These are phyloP conservation scores for Microdochium nivale DNA, from an alignment of 2,329 filamentous ascomycete species.

Conservation along the genomic window DNA sequence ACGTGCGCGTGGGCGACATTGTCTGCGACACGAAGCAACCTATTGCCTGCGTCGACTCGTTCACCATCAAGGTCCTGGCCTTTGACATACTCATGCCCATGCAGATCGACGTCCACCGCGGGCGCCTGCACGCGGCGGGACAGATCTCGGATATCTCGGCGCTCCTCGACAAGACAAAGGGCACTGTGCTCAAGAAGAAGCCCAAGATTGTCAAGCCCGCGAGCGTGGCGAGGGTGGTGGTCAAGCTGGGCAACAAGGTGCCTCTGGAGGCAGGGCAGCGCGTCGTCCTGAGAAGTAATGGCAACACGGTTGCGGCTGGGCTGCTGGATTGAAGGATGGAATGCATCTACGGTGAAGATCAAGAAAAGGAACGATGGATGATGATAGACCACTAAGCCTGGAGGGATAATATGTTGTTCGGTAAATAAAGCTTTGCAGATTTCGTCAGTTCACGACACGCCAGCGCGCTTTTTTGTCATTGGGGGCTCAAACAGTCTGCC, in stretches of 20 bases:
- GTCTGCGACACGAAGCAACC: slow-evolving; percentile 64
- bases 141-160: slow-evolving; percentile 65
- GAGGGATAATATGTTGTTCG: too few species aligned
- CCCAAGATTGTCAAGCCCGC: slow-evolving; percentile 77
- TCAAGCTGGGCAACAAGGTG: slow-evolving; percentile 65
- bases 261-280: slow-evolving; percentile 74
- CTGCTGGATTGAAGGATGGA: slow-evolving; percentile 55
- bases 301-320: slow-evolving; percentile 81
- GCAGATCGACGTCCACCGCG: slow-evolving; percentile 81
- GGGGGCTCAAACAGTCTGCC: too few species aligned
- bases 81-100: slow-evolving; percentile 88
- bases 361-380: too few species aligned
- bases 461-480: too few species aligned
- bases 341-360: too few species aligned
- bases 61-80: slow-evolving; percentile 77
- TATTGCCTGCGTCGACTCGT: slow-evolving; percentile 61
- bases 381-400: too few species aligned
- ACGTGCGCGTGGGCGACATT: slow-evolving; percentile 78
- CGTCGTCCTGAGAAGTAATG: slow-evolving; percentile 72
- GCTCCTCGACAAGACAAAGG: slow-evolving; percentile 69
- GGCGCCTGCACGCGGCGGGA: slow-evolving; percentile 70
- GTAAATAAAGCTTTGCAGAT: too few species aligned
- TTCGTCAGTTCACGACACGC: too few species aligned
- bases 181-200: slow-evolving; percentile 70
- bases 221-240: slow-evolving; percentile 64